A percentile compares a stretch with the other conserved stretches of the same genome.
These are phyloP conservation scores for Xylaria scruposa DNA, from an alignment of 495 filamentous ascomycete species.

Conservation along the genomic window DNA sequence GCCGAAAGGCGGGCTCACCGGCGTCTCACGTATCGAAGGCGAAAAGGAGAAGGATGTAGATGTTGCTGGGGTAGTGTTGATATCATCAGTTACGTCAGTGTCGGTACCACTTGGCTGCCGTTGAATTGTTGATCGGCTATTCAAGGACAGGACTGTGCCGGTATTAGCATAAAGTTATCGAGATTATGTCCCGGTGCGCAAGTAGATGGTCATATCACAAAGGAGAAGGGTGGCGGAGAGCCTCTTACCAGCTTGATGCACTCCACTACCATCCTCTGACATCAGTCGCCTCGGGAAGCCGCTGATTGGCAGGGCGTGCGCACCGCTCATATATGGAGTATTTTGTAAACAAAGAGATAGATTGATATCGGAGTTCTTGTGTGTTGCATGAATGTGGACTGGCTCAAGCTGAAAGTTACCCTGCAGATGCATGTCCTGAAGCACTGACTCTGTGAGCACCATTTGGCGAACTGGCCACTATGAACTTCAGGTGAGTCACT, in stretches of 20 bases:
- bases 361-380: conserved; percentile 33
- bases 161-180: not conserved
- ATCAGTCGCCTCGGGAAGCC: conserved; percentile 46
- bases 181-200: too few relatives aligned
- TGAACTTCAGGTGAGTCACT: not conserved
- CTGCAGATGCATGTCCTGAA: conserved; percentile 40
- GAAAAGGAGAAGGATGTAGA: conserved; percentile 17
- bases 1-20: conserved; percentile 8
- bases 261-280: conserved; percentile 36
- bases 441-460: conserved; percentile 34
- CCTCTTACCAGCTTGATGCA: conserved; percentile 43
- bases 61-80: not conserved
- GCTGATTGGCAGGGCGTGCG: conserved; percentile 42
- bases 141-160: conserved; percentile 9
- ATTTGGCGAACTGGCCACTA: conserved; percentile 33
- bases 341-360: conserved; percentile 43
- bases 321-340: conserved; percentile 32
- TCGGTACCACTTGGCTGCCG: conserved; percentile 3
- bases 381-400: conserved; percentile 33
- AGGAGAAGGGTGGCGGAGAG: not conserved
- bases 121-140: conserved; percentile 12
- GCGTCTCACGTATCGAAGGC: conserved; percentile 9
- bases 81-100: not conserved
- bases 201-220: not conserved
- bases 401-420: conserved; percentile 38